Evolutionary conservation across 2,329 filamentous ascomycete genomes (phyloP), one percentile per base, ranked within the genome.

Genomic region (Aspergillus viridinutans): DNA sequence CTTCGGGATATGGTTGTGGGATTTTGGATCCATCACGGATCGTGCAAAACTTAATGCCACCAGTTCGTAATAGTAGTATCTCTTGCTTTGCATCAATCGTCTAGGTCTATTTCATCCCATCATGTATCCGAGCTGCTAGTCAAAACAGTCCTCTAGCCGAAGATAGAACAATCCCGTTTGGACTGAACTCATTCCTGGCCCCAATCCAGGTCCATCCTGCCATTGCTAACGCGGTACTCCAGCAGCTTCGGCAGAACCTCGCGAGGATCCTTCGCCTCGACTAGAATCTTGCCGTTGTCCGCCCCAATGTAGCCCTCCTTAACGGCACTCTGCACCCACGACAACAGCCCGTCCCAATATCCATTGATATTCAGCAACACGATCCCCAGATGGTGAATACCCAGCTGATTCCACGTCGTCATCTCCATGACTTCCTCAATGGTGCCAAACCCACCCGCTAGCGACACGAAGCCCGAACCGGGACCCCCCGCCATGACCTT

Each of bases 381-480:
- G 49, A 97, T 86, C 3, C 89, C 90, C 51, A 83, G 81, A 65
- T 81, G 82, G 76, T 97, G 94, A 63, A 99, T 97, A 1, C 94
- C 93, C 51, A 99, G 78, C 78, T 97, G 94, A 74, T 97, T 97
- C 92, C 94, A 99, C 3, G 77, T 80, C 29, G 96, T 92, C 71
- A 99, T 82, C 81, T 99, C 94, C 81, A 97, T 92, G 58, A 97
- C 81, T 80, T 99, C 94, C 78, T 99, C 94, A 72, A 97, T 83
- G 2, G 94, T 99, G 21, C 94, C 94, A 74, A 93, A 99, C 0
- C 94, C 94, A 47, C 93, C 93, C 55, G 84, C 85, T 58, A 99
- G 78, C 28, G 92, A 92, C 43, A 99, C 85, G 76, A 99, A 99
- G 12, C 93, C 93, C 56, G 86, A 88, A 1, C 93, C 93, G 0